Evolutionary conservation across 139 green algal species (phyloP), one percentile per base, ranked within the genome.

Genomic region (Picochlorum sp.): DNA sequence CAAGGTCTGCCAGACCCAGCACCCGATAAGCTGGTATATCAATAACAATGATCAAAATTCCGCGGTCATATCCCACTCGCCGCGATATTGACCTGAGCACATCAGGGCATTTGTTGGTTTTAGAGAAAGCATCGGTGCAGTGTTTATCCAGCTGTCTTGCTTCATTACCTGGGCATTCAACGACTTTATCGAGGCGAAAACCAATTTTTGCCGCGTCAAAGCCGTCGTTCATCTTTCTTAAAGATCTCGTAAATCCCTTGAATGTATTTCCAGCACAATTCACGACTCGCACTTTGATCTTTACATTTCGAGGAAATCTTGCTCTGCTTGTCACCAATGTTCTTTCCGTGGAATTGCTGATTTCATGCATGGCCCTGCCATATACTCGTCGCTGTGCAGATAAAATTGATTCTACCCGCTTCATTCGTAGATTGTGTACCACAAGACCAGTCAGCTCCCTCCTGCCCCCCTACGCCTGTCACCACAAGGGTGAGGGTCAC

Each of bases 171-270:
- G 47, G 18, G 11, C 47, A 54, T 23, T 54, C 47, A 54, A 54
- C 47, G 11, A 23, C n/a, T 2, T 54, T 54, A 54, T 54, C 47
- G 47, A 54, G 47, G 47, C 47, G 9, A 18, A 54, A 54, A 13
- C 47, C 18, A 54, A 54, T 54, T 54, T 54, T 54, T n/a, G 47
- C 1, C 15, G 6, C 47, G 15, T 54, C 18, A 54, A 54, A 54
- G 10, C 47, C 47, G 15, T 54, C 47, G 47, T 54, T 54, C 47
- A 54, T n/a, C 47, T 54, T 54, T 54, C 47, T n/a, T 20, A 54
- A 13, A 13, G 47, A 54, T 54, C 11, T 54, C 3, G 47, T 54
- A 54, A 54, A 54, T 18, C 47, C 15, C 15, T 54, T 54, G 16
- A 54, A 54, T 13, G 18, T 24, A 18, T 13, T 54, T 0, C 47